These are phyloP conservation scores for Skeletonema marinoi DNA, from an alignment of 108 stramenopile genomes.

Conservation along the genomic window DNA sequence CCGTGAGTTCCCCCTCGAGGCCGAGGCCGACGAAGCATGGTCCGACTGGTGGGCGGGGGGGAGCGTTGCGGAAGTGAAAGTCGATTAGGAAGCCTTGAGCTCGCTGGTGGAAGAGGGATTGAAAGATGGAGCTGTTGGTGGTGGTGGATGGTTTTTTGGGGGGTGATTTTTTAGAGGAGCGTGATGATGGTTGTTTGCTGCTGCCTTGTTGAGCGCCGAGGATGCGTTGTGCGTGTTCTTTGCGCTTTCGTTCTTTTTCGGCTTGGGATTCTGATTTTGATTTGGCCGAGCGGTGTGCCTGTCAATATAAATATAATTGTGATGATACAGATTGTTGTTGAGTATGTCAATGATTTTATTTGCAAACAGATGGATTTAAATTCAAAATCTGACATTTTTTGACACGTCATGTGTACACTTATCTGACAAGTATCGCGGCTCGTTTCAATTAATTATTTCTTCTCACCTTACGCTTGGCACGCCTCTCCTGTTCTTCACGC, in stretches of 20 bases:
- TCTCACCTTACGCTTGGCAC: conserved; percentile 81
- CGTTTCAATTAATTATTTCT: no score
- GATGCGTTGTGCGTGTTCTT: conserved; percentile 68
- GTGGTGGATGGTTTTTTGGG: conserved; percentile 4
- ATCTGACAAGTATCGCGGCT: no score
- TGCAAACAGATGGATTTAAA: no score
- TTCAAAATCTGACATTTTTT: no score
- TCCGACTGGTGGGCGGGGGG: conserved; percentile 89
- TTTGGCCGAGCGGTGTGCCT: conserved; percentile 63
- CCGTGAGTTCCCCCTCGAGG: conserved; percentile 69
- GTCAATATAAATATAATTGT: background rate
- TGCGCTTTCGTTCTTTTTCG: conserved; percentile 78
- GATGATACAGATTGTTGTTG: no score
- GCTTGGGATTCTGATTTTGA: conserved; percentile 59
- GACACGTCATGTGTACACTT: no score
- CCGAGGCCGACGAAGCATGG: conserved; percentile 84
- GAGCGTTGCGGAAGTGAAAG: conserved; percentile 84
- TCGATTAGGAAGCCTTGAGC: conserved; percentile 87
- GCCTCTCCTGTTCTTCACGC: conserved; percentile 76
- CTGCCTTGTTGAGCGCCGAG: conserved; percentile 42
- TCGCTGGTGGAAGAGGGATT: conserved; percentile 72
- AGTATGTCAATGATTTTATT: no score
- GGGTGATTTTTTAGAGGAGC: background rate
- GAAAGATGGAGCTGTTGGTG: conserved; percentile 54
- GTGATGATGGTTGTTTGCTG: background rate